These are phyloP conservation scores for Basipetospora chlamydospora DNA, from an alignment of 2,329 filamentous ascomycete species.

Conservation along the genomic window DNA sequence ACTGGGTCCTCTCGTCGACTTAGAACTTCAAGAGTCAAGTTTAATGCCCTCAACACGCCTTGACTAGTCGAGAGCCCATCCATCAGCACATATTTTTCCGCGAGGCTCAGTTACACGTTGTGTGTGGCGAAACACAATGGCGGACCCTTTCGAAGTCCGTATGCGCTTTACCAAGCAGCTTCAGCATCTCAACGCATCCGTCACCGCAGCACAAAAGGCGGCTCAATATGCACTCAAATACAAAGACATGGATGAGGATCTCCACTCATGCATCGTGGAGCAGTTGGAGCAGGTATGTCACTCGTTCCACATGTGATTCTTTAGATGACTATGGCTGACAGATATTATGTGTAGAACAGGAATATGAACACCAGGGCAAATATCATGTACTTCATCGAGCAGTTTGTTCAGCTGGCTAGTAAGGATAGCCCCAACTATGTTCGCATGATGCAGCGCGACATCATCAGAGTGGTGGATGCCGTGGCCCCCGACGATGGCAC, in stretches of 20 bases:
- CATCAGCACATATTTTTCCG: too few relatives aligned
- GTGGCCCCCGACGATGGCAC: conserved; percentile 78
- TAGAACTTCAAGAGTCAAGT: too few relatives aligned
- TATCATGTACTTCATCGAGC: conserved; percentile 98
- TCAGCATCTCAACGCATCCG: conserved; percentile 79
- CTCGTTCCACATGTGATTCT: not conserved
- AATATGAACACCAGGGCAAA: conserved; percentile 96
- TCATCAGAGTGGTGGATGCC: conserved; percentile 78
- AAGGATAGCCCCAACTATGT: conserved; percentile 63
- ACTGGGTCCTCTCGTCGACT: too few relatives aligned
- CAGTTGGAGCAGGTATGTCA: conserved; percentile 68
- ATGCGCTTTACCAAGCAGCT: conserved; percentile 91
- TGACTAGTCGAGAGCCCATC: too few relatives aligned
- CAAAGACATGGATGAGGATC: conserved; percentile 87
- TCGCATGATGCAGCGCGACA: conserved; percentile 88
- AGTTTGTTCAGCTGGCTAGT: conserved; percentile 74
- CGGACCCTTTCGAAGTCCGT: conserved; percentile 92
- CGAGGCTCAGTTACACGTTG: too few relatives aligned
- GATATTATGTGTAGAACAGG: conserved; percentile 34
- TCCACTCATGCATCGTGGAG: conserved; percentile 94
- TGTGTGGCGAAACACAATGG: too few relatives aligned
- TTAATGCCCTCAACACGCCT: too few relatives aligned
- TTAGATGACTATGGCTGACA: not conserved
- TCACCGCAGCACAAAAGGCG: conserved; percentile 79
- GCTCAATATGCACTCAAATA: conserved; percentile 92